phyloP scores from a whole-genome alignment of 1,284 basidiomycete genomes.

The Trichosporon asahii region DNA sequence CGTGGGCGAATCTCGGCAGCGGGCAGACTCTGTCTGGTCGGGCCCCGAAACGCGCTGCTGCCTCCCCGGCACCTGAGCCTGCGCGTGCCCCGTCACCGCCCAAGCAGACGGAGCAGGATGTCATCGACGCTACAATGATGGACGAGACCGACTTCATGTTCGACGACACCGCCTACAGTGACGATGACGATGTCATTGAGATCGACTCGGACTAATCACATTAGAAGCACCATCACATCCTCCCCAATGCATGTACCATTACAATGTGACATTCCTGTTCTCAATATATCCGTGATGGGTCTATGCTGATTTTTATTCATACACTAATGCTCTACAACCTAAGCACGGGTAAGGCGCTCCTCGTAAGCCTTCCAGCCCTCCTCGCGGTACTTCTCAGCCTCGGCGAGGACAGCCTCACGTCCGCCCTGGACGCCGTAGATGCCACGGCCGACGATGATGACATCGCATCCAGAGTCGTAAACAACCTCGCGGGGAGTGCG shows the following conservation, averaged over 20 bases:
- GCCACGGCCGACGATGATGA: conserved; percentile 96
- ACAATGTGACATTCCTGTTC: conserved; percentile 7
- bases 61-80: background rate
- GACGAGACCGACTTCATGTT: conserved; percentile 47
- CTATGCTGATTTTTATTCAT: background rate
- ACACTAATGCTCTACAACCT: conserved; percentile 5
- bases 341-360: conserved; percentile 48
- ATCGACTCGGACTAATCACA: conserved; percentile 45
- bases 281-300: background rate
- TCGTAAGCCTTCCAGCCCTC: conserved; percentile 92
- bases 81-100: conserved; percentile 9
- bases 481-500: conserved; percentile 85
- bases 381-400: conserved; percentile 76
- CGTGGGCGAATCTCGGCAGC: conserved; percentile 47
- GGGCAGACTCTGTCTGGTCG: conserved; percentile 39
- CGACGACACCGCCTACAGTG: conserved; percentile 34
- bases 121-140: conserved; percentile 47
- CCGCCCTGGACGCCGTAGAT: conserved; percentile 72
- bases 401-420: conserved; percentile 61
- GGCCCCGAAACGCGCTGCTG: conserved; percentile 15
- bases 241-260: conserved; percentile 10
- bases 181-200: conserved; percentile 42
- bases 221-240: background rate
- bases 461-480: conserved; percentile 80
- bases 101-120: conserved; percentile 27